Evolutionary conservation across 208 protist species (phyloP), one percentile per base, ranked within the genome.

Genomic region (Polymyxa betae): DNA sequence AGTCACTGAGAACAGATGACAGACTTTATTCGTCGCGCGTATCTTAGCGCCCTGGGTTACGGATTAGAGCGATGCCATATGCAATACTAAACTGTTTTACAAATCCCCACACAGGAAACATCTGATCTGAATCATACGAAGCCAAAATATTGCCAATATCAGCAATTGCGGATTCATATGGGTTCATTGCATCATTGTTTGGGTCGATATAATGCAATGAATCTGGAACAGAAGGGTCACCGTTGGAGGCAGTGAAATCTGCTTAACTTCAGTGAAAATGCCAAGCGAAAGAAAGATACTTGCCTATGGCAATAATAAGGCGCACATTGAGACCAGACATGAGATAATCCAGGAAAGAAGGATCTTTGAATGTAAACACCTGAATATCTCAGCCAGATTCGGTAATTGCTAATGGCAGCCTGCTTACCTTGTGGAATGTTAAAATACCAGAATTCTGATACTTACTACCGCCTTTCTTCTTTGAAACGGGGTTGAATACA

Each of bases 31-130:
- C 10, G 64, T 64, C 32, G 45, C n/a, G 1, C 88, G 91, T 93
- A 96, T 90, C 94, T 94, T 32, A 87, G 94, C 16, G 95, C 92
- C 40, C 92, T 88, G 45, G 89, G 89, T 93, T 91, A n/a, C 92
- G 93, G 20, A 92, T 87, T 29, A 89, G 16, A 64, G n/a, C 45
- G 45, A 87, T 89, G 29, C 0, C 38, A 40, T 46, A 0, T 0
- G 45, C 20, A 32, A 0, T 1, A 45, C 60, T 32, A 29, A 0
- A 88, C 90, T n/a, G n/a, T n/a, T n/a, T 92, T 0, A 93, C 93
- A 66, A 95, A 95, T 0, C 93, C 92, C 88, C 88, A 95, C 0
- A 93, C 92, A 38, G 94, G 93, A 60, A 93, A 94, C 16, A 64
- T 46, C 40, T 95, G 78, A 43, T 95, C 93, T 40, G 0, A 49